phyloP scores from a whole-genome alignment of 257 asterid genomes.

The Marsdenia floribunda region DNA sequence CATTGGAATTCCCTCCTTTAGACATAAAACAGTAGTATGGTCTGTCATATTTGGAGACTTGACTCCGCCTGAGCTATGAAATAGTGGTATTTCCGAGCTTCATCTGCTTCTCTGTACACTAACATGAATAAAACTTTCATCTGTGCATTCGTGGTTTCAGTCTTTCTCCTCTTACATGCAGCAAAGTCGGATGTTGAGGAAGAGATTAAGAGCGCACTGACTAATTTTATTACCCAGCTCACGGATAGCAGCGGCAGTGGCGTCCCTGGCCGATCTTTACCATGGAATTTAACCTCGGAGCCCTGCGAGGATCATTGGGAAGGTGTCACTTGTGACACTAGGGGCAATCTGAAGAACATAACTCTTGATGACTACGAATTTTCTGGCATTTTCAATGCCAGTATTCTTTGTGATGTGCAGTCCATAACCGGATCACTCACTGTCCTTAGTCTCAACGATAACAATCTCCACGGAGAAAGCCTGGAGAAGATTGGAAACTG shows the following conservation, averaged over 20 bases:
- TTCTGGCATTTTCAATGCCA: conserved; percentile 37
- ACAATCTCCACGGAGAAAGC: conserved; percentile 28
- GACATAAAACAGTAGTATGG: not conserved
- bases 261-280: conserved; percentile 16
- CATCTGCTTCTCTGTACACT: not conserved
- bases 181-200: conserved; percentile 30
- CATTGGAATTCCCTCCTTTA: conserved; percentile 16
- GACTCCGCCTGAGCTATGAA: not conserved
- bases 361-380: conserved; percentile 32
- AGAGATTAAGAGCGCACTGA: conserved; percentile 24
- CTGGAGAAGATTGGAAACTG: conserved; percentile 42
- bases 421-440: conserved; percentile 30
- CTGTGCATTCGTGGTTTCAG: conserved; percentile 25
- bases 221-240: conserved; percentile 34
- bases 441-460: conserved; percentile 29
- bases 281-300: conserved; percentile 47
- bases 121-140: conserved; percentile 29
- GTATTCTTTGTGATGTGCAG: conserved; percentile 31
- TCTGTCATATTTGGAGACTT: not conserved
- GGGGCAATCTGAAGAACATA: conserved; percentile 24
- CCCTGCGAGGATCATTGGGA: conserved; percentile 30
- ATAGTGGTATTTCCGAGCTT: not conserved
- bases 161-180: conserved; percentile 21
- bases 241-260: conserved; percentile 24
- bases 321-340: conserved; percentile 39